Base-by-base conservation (phyloP, 2,329 filamentous ascomycete species). In the Botrytis pseudocinerea region DNA sequence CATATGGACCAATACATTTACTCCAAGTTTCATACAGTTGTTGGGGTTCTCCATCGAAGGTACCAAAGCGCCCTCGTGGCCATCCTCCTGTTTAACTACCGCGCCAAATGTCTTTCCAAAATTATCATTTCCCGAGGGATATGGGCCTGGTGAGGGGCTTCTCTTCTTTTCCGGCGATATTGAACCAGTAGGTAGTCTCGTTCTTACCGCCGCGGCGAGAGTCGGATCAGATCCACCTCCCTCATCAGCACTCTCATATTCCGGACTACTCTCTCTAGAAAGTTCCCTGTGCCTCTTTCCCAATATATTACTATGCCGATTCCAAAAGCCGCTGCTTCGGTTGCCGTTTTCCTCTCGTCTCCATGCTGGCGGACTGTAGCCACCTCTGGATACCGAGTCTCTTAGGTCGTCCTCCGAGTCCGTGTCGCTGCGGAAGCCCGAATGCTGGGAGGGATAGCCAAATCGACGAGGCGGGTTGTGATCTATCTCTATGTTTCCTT, bases 351-450 rank as follows among this genome's bases (percentile, higher is more conserved):
- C 87, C 76, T 83, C 83, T 42, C 81, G 80, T 74, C 88, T 85
- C 85, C 90, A 90, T 20, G 89, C 89, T 2, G 90, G 90, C 59
- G 90, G 90, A 70, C 88, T 90, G 88, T 89, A 92, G 46, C 88
- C 88, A 66, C 86, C 85, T 71, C 80, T 81, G 40, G 82, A 82
- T 48, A 84, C 82, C 70, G 84, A 84, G 74, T 87, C 84, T 70
- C 82, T 78, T 72, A 77, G 80, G 51, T 68, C 65, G 65, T 60
- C 48, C 77, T 80, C 80, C 54, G 80, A 79, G 42, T 82, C 83
- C 54, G 81, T 82, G 59, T 82, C 81, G 61, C 85, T 90, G 77
- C 88, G 86, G 83, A 91, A 91, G 78, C 87, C 89, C 57, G 89
- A 91, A 80, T 90, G 88, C 76, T 89, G 87, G 68, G 87, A 89